Evolutionary conservation across 805 yeast species (phyloP).

Genomic region (Candida coquimbonensis): DNA sequence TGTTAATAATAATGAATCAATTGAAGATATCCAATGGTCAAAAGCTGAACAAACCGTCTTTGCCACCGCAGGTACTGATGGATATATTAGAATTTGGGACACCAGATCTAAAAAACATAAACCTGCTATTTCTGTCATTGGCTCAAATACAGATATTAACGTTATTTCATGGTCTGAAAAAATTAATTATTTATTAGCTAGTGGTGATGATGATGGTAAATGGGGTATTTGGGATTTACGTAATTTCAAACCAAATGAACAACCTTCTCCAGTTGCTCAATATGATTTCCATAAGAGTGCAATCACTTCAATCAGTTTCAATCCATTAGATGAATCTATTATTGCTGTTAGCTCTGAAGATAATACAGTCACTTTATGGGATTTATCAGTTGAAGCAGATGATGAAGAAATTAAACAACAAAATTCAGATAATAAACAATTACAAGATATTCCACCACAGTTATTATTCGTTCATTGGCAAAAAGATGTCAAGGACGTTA

Average conservation of each 20-base stretch:
- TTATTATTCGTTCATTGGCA: slow-evolving; percentile 97
- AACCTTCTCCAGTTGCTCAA: slow-evolving; percentile 77
- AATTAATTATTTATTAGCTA: slow-evolving; percentile 79
- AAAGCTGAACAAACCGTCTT: slow-evolving; percentile 87
- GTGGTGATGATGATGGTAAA: slow-evolving; percentile 95
- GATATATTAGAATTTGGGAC: slow-evolving; percentile 92
- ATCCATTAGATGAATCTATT: slow-evolving; percentile 92
- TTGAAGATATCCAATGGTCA: slow-evolving; percentile 97
- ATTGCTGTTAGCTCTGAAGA: slow-evolving; percentile 95
- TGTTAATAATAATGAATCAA: slow-evolving; percentile 58
- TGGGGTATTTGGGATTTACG: slow-evolving; percentile 99
- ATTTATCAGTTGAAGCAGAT: slow-evolving; percentile 96
- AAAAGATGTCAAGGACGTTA: slow-evolving; percentile 92
- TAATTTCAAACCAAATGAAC: slow-evolving; percentile 53
- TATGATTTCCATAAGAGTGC: slow-evolving; percentile 94
- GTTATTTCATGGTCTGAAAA: slow-evolving; percentile 94
- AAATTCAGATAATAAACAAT: slow-evolving; percentile 65
- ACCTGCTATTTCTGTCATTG: slow-evolving; percentile 81
- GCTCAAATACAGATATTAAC: slow-evolving; percentile 79
- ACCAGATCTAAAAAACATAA: slow-evolving; percentile 86
- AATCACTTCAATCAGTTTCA: slow-evolving; percentile 87
- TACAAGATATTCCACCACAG: slow-evolving; percentile 91
- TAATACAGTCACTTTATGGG: slow-evolving; percentile 96
- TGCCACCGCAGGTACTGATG: slow-evolving; percentile 92
- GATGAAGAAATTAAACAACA: slow-evolving; percentile 93